A percentile compares a stretch with the other conserved stretches of the same genome.
Conservation (phyloP, 2,329 filamentous ascomycete species). For the Paecilomyces sp. region DNA sequence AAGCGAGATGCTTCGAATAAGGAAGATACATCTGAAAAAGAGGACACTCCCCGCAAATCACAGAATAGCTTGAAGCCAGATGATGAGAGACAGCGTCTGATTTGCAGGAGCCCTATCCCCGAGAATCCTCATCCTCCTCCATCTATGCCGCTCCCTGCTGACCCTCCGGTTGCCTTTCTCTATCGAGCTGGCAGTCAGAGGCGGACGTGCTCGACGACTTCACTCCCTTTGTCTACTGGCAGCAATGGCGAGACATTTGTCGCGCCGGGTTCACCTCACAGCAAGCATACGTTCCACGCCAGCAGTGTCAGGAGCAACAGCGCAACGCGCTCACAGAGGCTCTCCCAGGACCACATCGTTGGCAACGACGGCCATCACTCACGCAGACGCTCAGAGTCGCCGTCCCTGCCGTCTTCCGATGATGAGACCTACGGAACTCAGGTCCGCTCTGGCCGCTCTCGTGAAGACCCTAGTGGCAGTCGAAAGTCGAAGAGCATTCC, state of each 20-base stretch:
- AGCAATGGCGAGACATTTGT: background rate
- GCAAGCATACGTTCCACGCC: background rate
- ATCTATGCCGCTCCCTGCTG: slow-evolving; percentile 11
- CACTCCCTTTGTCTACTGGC: slow-evolving; percentile 3
- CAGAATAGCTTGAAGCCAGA: background rate
- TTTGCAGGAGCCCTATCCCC: slow-evolving; percentile 2
- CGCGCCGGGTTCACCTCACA: background rate
- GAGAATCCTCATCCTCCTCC: slow-evolving; percentile 9
- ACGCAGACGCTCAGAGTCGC: slow-evolving; percentile 19
- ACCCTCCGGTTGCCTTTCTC: slow-evolving; percentile 10
- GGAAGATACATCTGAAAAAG: background rate
- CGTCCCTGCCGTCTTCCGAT: slow-evolving; percentile 32
- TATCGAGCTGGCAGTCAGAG: background rate
- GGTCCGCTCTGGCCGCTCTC: slow-evolving; percentile 6
- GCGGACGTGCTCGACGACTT: slow-evolving; percentile 3
- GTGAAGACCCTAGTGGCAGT: background rate
- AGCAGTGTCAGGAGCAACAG: background rate
- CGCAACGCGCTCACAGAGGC: slow-evolving; percentile 10
- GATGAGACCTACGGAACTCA: slow-evolving; percentile 25
- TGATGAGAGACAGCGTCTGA: background rate
- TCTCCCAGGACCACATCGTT: slow-evolving; percentile 12
- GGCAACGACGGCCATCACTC: slow-evolving; percentile 12
- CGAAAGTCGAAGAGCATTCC: background rate
- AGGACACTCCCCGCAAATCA: background rate
- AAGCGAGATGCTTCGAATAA: background rate